phyloP scores from a whole-genome alignment of 139 green algal species.

The Closterium sp. region DNA sequence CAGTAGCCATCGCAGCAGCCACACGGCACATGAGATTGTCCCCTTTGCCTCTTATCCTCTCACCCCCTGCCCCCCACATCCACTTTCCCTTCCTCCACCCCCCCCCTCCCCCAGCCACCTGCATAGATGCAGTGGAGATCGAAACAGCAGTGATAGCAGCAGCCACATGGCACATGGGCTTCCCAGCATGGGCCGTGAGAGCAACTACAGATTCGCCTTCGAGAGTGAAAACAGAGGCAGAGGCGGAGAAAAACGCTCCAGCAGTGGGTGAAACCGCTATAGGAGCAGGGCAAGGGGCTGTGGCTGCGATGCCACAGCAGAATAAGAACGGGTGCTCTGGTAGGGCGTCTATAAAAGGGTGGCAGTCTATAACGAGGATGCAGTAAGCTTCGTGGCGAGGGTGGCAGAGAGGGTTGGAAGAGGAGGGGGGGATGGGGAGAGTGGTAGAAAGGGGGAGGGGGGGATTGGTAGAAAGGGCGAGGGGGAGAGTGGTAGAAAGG shows the following conservation, averaged over 20 bases:
- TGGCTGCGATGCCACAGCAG: neutral
- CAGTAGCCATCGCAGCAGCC: conserved; percentile 58
- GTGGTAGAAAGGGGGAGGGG: neutral
- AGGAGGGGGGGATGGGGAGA: neutral
- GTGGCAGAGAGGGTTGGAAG: too few relatives aligned
- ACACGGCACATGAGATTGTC: conserved; percentile 56
- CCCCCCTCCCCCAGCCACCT: conserved; percentile 28
- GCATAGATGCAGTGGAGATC: conserved; percentile 62
- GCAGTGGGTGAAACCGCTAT: conserved; percentile 17
- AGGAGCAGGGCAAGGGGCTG: too few relatives aligned
- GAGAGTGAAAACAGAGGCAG: neutral
- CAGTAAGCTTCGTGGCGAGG: too few relatives aligned
- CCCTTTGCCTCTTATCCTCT: too few relatives aligned
- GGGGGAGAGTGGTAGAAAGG: neutral
- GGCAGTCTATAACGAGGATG: conserved; percentile 16
- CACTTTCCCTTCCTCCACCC: too few relatives aligned
- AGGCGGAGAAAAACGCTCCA: too few relatives aligned
- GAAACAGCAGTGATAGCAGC: conserved; percentile 59
- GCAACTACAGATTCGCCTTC: neutral
- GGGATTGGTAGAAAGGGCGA: neutral
- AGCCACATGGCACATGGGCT: conserved; percentile 58
- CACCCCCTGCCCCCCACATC: too few relatives aligned
- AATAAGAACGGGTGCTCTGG: neutral
- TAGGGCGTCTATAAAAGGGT: neutral
- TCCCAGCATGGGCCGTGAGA: conserved; percentile 23